Base-by-base conservation (phyloP, 2,329 filamentous ascomycete genomes). In the Penicillium sp. region DNA sequence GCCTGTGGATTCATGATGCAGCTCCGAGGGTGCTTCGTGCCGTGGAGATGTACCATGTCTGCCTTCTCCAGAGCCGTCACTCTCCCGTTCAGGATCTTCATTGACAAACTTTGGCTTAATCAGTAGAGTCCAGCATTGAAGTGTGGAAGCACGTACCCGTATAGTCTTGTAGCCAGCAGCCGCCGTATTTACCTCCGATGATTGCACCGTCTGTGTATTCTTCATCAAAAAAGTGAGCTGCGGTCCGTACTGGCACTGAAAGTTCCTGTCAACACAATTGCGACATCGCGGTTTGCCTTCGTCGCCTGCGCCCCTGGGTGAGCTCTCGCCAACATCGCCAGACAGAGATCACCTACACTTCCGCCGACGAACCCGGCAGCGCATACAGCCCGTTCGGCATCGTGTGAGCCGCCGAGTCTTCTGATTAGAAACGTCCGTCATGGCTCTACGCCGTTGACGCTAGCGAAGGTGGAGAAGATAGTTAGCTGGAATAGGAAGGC, bases 241-340 rank as follows among this genome's bases (percentile, higher is more conserved):
- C 3, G 75, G 70, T 10, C 76, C 76, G 58, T 81, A 81, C 33
- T 74, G 71, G 62, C 79, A 82, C 39, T 77, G 70, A 28, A 79
- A 74, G 8, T 73, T 72, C 31, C 78, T 75, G 1, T 71, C 68
- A 15, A 73, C 62, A 52, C 80, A 82, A 56, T 79, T 76, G 41
- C 72, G 73, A 41, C 80, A 82, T 2, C 64, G 64, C 4, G 79
- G 80, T 57, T 79, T 81, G 13, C 66, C 66, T 64, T 81, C 79
- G 52, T 81, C 79, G 53, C 80, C 78, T 81, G 51, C 18, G 29
- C n/a, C 9, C 9, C 15, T 26, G 21, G 43, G 31, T 29, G 41
- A 51, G n/a, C 21, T 24, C 33, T 44, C 12, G 16, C 16, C 18
- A 10, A 16, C 8, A 2, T 42, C 26, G 12, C 2, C 1, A 28